phyloP scores from a whole-genome alignment of 768 basidiomycete genomes.

The Arthromyces matolae region DNA sequence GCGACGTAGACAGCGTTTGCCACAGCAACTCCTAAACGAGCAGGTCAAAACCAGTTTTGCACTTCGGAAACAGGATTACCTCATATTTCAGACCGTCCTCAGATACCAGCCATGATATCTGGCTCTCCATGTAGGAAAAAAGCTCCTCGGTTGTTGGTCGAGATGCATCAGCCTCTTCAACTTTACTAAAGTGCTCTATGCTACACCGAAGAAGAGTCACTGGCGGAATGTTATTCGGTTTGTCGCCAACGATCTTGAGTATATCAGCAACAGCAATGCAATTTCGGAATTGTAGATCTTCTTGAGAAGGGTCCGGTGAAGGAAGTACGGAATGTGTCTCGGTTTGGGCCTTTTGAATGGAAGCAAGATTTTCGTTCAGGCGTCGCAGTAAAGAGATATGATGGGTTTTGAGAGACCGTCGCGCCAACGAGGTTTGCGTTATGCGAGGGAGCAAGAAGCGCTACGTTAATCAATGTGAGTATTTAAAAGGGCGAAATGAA shows the following conservation, averaged over 20 bases:
- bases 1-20: conserved; percentile 52
- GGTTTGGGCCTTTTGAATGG: conserved; percentile 52
- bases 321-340: conserved; percentile 59
- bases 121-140: conserved; percentile 53
- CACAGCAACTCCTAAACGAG: conserved; percentile 47
- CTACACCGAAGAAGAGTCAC: conserved; percentile 63
- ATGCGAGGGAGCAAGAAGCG: conserved; percentile 69
- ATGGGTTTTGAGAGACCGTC: conserved; percentile 57
- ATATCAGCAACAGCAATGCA: conserved; percentile 46
- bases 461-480: conserved; percentile 31
- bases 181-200: conserved; percentile 44
- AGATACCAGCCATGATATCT: conserved; percentile 54
- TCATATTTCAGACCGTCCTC: conserved; percentile 51
- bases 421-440: conserved; percentile 52
- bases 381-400: conserved; percentile 53
- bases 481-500: not conserved
- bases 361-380: conserved; percentile 52
- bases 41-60: not conserved
- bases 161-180: conserved; percentile 30
- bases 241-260: conserved; percentile 27
- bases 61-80: conserved; percentile 35
- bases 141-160: conserved; percentile 55
- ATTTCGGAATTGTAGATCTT: conserved; percentile 38
- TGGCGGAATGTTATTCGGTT: conserved; percentile 38
- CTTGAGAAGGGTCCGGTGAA: conserved; percentile 45